Base-by-base conservation (phyloP, 1,284 basidiomycete genomes). In the Fistulinella staudtii region DNA sequence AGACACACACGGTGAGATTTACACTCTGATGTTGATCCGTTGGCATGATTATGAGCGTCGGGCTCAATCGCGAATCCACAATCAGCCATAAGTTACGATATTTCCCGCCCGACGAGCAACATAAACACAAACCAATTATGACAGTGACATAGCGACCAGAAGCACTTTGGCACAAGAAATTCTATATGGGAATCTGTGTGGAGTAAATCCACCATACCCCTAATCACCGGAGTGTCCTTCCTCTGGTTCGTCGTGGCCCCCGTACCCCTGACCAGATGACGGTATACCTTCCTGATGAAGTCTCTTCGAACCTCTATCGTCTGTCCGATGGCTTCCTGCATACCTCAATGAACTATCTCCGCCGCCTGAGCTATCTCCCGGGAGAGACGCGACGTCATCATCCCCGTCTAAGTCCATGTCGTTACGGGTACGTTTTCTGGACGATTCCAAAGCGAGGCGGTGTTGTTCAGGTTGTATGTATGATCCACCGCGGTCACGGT, bases 321-420 rank as follows among this genome's bases (percentile, higher is more conserved):
- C 74, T 39, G 60, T 50, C 31, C 61, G 57, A 55, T 58, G 56
- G 36, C 47, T 56, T 31, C 54, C 58, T 22, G 53, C 50, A 38
- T 57, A 57, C 54, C 59, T 60, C 54, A 52, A 40, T 49, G 53
- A 41, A 52, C 50, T 53, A 51, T 66, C 58, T 46, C 58, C 49
- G 43, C 55, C 58, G 73, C 63, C 60, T 52, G 64, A 65, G 30
- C 47, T 51, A 15, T 64, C 63, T 38, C 65, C 50, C n/a, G 52
- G 36, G 40, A 57, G 55, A 73, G 53, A 64, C 48, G 61, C 65
- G 52, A 72, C 68, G 43, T 73, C 74, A 54, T 69, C 71, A 37
- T 78, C 65, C 24, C 55, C 65, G 44, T 71, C 78, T 41, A 78
- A 67, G 37, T 84, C 80, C 77, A 82, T 78, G 40, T 82, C 80